Base-by-base conservation (phyloP, 1,284 basidiomycete genomes). In the Kalmanozyma brasiliensis region DNA sequence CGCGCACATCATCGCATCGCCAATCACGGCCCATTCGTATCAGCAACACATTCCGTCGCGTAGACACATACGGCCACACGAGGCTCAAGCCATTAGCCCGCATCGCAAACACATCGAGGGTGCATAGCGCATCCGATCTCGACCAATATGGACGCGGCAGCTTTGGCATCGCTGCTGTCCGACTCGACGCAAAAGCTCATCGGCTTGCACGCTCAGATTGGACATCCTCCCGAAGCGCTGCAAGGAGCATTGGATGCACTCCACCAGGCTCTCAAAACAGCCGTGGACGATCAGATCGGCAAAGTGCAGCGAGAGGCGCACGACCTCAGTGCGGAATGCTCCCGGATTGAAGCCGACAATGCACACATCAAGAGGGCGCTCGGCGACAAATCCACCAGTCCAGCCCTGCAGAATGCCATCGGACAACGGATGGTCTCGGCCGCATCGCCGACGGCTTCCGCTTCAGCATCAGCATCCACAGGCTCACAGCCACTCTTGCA, bases 231-330 rank as follows among this genome's bases (percentile, higher is more conserved):
- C 29, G 70, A 74, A 19, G 59, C 73, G 20, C 49, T 79, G 4
- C 65, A 74, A 52, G 53, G 53, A 13, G 71, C 78, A 1, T 67
- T 78, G 44, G 70, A 70, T 4, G 62, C 70, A 1, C 73, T 79
- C 10, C 73, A 73, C n/a, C 56, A 71, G 11, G 72, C 77, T 3
- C 62, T 81, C 16, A 70, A 75, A 46, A 61, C 68, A 22, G 78
- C 79, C 0, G 73, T 79, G 22, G 70, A 78, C 32, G 71, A 69
- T n/a, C 73, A 81, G 65, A 64, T 81, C 22, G 63, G 52, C 22
- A 55, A 52, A 11, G 76, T 75, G n/a, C 55, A 74, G 32, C 52
- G 52, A 17, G 71, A 77, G 33, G 77, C 78, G 8, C 58, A 66
- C 4, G 56, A 64, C 16, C 67, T 76, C 16, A 60, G 58, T 32